phyloP scores from a whole-genome alignment of 2,329 filamentous ascomycete species.

The Fusarium fujikuroi region DNA sequence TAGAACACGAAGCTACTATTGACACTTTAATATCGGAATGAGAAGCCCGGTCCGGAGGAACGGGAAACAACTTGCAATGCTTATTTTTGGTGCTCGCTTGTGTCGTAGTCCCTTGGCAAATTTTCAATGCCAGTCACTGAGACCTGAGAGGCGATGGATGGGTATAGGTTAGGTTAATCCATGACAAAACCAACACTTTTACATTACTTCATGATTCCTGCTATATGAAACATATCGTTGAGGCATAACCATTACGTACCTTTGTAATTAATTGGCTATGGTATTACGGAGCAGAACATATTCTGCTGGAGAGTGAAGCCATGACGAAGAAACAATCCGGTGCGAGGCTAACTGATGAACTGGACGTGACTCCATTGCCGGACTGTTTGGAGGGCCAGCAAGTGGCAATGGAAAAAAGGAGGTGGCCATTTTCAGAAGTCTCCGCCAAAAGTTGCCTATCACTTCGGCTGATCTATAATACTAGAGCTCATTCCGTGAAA shows the following conservation, averaged over 20 bases:
- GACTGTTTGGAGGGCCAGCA: slow-evolving; percentile 1
- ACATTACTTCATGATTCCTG: neutral
- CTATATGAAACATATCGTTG: neutral
- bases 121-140: neutral
- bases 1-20: slow-evolving; percentile 16
- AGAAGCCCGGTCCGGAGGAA: neutral
- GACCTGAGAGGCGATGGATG: neutral
- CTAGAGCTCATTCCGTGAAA: neutral
- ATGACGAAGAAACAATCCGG: slow-evolving; percentile 9
- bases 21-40: neutral
- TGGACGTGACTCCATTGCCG: slow-evolving; percentile 10
- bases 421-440: slow-evolving; percentile 21
- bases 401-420: slow-evolving; percentile 38
- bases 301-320: neutral
- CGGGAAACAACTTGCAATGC: slow-evolving; percentile 2
- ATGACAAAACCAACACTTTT: neutral
- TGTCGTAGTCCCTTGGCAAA: neutral
- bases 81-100: slow-evolving; percentile 18
- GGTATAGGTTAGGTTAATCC: neutral
- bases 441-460: slow-evolving; percentile 5
- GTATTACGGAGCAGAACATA: neutral
- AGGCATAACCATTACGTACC: neutral
- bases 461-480: neutral
- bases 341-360: neutral
- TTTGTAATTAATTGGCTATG: neutral